Evolutionary conservation across 1,284 basidiomycete species (phyloP).

Genomic region (Schizophyllum commune): DNA sequence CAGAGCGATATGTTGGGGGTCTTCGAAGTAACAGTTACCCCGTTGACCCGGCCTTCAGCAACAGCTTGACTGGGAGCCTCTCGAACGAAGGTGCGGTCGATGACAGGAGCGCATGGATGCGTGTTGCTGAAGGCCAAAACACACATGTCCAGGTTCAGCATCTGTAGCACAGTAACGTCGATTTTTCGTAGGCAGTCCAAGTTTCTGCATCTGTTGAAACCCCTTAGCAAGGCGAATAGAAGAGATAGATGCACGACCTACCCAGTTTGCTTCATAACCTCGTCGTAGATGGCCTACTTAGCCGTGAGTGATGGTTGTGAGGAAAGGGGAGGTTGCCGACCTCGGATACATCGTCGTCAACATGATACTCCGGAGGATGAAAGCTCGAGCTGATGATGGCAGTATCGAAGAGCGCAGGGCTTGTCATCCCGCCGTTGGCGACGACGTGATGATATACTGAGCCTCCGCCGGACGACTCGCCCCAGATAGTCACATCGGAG

Average conservation of each 20-base stretch:
- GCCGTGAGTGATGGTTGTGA: neutral
- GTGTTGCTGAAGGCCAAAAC: neutral
- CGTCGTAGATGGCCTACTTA: constrained; percentile 13
- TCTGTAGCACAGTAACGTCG: neutral
- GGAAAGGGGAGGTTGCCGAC: neutral
- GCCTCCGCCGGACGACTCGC: constrained; percentile 9
- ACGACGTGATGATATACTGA: constrained; percentile 15
- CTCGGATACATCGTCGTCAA: constrained; percentile 9
- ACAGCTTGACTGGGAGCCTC: constrained; percentile 33
- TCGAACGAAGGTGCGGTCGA: constrained; percentile 35
- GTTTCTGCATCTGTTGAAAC: neutral
- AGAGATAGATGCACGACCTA: neutral
- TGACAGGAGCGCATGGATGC: neutral
- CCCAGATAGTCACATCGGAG: neutral
- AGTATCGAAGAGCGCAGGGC: constrained; percentile 11
- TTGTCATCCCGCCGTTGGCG: constrained; percentile 10
- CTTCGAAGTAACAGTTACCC: constrained; percentile 19
- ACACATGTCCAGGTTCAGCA: neutral
- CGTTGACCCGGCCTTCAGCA: constrained; percentile 27
- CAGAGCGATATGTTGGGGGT: neutral
- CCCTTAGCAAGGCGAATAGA: neutral
- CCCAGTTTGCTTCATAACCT: constrained; percentile 11
- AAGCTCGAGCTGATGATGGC: constrained; percentile 21
- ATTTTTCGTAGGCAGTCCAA: neutral
- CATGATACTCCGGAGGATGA: constrained; percentile 20